Evolutionary conservation across 331 rosid species (phyloP).

Genomic region (Malus hybrid): DNA sequence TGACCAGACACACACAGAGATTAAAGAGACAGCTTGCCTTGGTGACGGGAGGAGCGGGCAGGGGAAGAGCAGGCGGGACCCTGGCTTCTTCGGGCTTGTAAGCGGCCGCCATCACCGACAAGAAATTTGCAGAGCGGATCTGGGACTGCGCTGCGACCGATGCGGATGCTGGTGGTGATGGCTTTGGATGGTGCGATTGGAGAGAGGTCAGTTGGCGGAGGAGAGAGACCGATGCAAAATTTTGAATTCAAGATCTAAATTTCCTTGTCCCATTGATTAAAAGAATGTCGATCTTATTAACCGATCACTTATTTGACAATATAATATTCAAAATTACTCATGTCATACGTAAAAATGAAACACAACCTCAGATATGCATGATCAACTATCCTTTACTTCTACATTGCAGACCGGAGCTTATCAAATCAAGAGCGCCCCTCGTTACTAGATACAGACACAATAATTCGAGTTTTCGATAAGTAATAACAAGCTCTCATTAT

Average conservation of each 20-base stretch:
- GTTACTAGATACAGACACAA: neutral
- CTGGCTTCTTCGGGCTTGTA: conserved; percentile 57
- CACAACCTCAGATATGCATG: too few species aligned
- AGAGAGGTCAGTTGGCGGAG: neutral
- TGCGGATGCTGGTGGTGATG: neutral
- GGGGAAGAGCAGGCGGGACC: conserved; percentile 60
- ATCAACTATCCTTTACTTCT: too few species aligned
- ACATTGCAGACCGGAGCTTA: too few species aligned
- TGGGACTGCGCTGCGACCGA: conserved; percentile 1
- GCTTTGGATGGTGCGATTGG: neutral
- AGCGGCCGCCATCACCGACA: conserved; percentile 51
- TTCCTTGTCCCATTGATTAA: too few species aligned
- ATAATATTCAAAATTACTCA: too few species aligned
- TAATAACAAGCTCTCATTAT: neutral
- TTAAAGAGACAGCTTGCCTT: conserved; percentile 38
- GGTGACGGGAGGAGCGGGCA: conserved; percentile 61
- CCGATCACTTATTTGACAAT: too few species aligned
- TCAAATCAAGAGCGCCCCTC: too few species aligned
- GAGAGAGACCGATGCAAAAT: neutral
- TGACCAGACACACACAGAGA: neutral
- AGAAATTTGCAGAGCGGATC: conserved; percentile 21
- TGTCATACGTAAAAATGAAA: too few species aligned
- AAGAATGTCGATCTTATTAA: too few species aligned
- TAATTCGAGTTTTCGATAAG: neutral
- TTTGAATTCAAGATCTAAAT: too few species aligned